Conservation (phyloP, 1,284 basidiomycete species). For the Neolentinus lepideus region DNA sequence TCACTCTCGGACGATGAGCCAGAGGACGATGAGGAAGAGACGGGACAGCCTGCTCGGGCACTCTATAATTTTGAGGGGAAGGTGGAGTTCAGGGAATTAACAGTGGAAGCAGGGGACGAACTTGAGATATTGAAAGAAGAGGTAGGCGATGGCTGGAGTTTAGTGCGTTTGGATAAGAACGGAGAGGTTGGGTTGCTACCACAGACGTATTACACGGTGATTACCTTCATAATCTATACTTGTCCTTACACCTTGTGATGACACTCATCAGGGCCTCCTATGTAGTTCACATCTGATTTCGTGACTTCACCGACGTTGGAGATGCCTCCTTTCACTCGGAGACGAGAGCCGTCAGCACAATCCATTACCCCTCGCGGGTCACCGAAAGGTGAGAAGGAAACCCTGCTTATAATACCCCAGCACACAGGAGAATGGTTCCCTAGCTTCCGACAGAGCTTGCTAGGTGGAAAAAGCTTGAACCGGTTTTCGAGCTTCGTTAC, state of each 20-base stretch:
- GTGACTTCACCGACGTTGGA: constrained; percentile 38
- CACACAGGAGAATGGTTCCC: constrained; percentile 74
- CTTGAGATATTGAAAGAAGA: constrained; percentile 60
- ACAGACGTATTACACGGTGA: constrained; percentile 63
- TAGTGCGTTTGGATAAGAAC: constrained; percentile 40
- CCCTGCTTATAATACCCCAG: constrained; percentile 54
- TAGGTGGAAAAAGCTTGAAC: constrained; percentile 73
- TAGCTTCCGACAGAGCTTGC: constrained; percentile 61
- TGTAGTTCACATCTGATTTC: constrained; percentile 58
- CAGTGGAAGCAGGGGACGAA: constrained; percentile 55
- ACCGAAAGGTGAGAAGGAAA: constrained; percentile 24
- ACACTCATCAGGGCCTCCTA: constrained; percentile 3
- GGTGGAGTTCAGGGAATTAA: constrained; percentile 62
- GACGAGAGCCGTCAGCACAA: constrained; percentile 34
- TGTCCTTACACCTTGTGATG: not conserved
- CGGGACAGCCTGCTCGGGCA: constrained; percentile 48
- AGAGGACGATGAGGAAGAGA: constrained; percentile 20
- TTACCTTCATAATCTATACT: constrained; percentile 15
- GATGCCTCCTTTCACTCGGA: constrained; percentile 22
- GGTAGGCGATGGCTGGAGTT: constrained; percentile 70
- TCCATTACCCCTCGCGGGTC: constrained; percentile 50
- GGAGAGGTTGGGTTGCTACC: constrained; percentile 66
- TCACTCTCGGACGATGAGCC: constrained; percentile 18
- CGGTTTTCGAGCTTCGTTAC: constrained; percentile 82
- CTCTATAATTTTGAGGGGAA: constrained; percentile 71